These are phyloP conservation scores for Citrullus mucosospermus DNA, from an alignment of 306 rosid genomes.

Conservation along the genomic window DNA sequence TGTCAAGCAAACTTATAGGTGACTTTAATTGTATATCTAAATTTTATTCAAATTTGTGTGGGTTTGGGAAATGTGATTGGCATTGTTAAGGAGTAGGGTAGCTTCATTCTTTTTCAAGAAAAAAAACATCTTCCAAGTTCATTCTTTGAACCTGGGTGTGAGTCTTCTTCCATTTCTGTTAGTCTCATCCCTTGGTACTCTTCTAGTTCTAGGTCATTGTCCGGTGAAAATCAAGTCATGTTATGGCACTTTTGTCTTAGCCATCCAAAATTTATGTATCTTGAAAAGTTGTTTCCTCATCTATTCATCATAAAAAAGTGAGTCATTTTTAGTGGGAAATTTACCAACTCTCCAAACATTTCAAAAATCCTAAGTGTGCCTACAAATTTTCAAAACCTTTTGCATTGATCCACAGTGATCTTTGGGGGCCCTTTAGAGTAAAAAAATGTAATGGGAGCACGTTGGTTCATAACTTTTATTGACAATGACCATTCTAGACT, in stretches of 20 bases:
- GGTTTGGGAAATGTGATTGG: not conserved
- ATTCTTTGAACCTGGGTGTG: not conserved
- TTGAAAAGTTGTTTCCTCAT: not conserved
- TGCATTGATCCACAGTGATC: not conserved
- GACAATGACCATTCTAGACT: no score
- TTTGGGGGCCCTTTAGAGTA: no score
- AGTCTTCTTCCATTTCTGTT: not conserved
- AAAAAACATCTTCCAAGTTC: not conserved
- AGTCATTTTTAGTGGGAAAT: not conserved
- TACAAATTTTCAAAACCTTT: no score
- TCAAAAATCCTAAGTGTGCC: no score
- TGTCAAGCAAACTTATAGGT: not conserved
- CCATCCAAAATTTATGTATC: not conserved
- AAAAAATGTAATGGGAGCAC: no score
- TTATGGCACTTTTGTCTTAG: not conserved
- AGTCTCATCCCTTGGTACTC: not conserved
- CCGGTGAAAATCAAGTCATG: not conserved
- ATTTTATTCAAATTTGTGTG: not conserved
- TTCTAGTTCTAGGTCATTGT: not conserved
- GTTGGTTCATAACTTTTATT: no score
- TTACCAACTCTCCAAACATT: not conserved
- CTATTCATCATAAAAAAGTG: no score
- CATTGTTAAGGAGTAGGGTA: no score
- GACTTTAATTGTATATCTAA: not conserved
- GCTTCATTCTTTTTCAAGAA: not conserved